phyloP scores from a whole-genome alignment of 2,329 filamentous ascomycete species.

The Venturia oleaginea region DNA sequence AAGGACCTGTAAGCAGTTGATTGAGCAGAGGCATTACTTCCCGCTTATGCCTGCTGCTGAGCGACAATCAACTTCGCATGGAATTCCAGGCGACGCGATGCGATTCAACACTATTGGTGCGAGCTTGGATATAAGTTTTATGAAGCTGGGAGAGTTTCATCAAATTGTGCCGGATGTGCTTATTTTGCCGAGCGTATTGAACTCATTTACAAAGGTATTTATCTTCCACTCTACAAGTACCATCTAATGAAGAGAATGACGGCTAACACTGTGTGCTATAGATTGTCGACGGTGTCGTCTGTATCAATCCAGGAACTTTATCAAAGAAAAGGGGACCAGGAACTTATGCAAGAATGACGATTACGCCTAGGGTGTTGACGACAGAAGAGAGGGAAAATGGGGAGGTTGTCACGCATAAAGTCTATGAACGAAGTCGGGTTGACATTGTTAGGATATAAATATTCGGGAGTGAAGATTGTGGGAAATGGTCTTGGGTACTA shows the following conservation, averaged over 20 bases:
- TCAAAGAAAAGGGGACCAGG: conserved; percentile 79
- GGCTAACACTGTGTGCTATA: conserved; percentile 29
- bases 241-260: conserved; percentile 16
- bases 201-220: conserved; percentile 77
- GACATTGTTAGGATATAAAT: conserved; percentile 71
- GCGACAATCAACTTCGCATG: conserved; percentile 46
- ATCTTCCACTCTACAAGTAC: conserved; percentile 3
- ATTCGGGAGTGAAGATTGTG: background rate
- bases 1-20: conserved; percentile 64
- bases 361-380: conserved; percentile 55
- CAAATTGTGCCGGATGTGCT: conserved; percentile 78
- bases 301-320: conserved; percentile 81
- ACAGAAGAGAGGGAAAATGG: conserved; percentile 49
- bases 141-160: conserved; percentile 86
- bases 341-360: conserved; percentile 71
- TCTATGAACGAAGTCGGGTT: conserved; percentile 76
- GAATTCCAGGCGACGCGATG: conserved; percentile 28
- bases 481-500: too few species aligned
- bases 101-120: conserved; percentile 48
- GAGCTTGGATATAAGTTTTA: conserved; percentile 71
- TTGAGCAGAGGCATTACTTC: conserved; percentile 87
- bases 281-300: conserved; percentile 83
- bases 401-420: conserved; percentile 58
- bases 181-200: conserved; percentile 71
- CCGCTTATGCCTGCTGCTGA: conserved; percentile 78